Evolutionary conservation across 2,329 filamentous ascomycete species (phyloP).

Genomic region (Dothideomycetes sp.): DNA sequence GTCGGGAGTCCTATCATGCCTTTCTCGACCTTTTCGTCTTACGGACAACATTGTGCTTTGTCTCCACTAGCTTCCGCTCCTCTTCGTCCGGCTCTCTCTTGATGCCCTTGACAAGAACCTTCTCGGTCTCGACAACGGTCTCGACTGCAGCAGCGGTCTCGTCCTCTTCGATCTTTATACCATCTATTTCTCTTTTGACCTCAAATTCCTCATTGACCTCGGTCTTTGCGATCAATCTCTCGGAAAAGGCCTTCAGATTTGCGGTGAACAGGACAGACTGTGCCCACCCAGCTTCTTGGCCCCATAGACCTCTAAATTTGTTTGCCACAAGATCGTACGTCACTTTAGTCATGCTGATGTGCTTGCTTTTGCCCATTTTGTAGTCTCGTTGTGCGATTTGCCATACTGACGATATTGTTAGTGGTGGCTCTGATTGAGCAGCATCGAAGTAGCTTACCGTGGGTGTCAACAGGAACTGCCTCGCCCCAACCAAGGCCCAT

Average conservation of each 20-base stretch:
- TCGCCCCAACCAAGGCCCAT: conserved; percentile 97
- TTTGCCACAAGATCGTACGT: conserved; percentile 87
- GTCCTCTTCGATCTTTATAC: conserved; percentile 9
- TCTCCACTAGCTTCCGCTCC: conserved; percentile 26
- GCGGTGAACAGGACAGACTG: conserved; percentile 95
- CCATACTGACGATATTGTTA: conserved; percentile 55
- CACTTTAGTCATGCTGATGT: conserved; percentile 75
- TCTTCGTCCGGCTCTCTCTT: conserved; percentile 30
- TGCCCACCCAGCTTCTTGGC: conserved; percentile 89
- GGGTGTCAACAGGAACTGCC: conserved; percentile 90
- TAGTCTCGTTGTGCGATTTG: conserved; percentile 96
- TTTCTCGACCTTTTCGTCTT: conserved; percentile 26
- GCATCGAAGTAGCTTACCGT: conserved; percentile 37
- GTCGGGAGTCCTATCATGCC: too few species aligned
- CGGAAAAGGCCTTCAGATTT: conserved; percentile 75
- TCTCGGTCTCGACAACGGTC: conserved; percentile 22
- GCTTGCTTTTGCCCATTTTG: conserved; percentile 72
- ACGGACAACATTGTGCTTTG: conserved; percentile 24
- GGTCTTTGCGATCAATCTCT: conserved; percentile 41
- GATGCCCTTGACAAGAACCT: conserved; percentile 25
- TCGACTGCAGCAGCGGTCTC: conserved; percentile 12
- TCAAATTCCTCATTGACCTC: conserved; percentile 35
- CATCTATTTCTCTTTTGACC: conserved; percentile 23
- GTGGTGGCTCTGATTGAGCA: neutral
- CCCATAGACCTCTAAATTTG: conserved; percentile 84